Evolutionary conservation across 768 basidiomycete genomes (phyloP).

Genomic region (Baorangia bicolor): DNA sequence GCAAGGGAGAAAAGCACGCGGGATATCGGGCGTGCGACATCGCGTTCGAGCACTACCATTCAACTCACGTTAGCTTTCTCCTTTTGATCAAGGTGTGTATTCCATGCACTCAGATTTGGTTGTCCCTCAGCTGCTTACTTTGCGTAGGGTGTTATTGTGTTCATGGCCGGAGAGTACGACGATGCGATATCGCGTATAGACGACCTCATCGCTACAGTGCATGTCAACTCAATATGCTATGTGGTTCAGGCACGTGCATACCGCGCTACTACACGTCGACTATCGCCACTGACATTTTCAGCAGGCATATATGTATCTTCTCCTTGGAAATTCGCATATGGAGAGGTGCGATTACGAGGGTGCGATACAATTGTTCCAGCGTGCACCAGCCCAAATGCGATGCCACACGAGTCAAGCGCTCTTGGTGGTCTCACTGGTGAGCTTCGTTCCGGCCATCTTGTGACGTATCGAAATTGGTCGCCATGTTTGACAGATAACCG

Average conservation of each 20-base stretch:
- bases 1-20: not conserved
- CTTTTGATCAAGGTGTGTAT: constrained; percentile 6
- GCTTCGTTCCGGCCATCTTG: too few relatives aligned
- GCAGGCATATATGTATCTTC: constrained; percentile 10
- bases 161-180: not conserved
- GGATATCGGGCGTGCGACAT: constrained; percentile 5
- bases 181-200: constrained; percentile 7
- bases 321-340: not conserved
- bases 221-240: not conserved
- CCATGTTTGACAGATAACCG: not conserved
- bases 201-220: not conserved
- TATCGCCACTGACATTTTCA: not conserved
- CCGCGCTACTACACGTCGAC: not conserved
- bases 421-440: constrained; percentile 5
- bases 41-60: not conserved
- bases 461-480: not conserved
- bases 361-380: not conserved
- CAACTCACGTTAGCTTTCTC: not conserved
- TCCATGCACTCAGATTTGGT: rapidly evolving
- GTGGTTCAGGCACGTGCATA: not conserved
- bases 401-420: not conserved
- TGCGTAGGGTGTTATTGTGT: constrained; percentile 1
- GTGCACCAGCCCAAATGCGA: not conserved
- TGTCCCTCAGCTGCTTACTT: too few relatives aligned
- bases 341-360: not conserved